These are phyloP conservation scores for Calonectria leucothoes DNA, from an alignment of 2,329 filamentous ascomycete genomes.

Conservation along the genomic window DNA sequence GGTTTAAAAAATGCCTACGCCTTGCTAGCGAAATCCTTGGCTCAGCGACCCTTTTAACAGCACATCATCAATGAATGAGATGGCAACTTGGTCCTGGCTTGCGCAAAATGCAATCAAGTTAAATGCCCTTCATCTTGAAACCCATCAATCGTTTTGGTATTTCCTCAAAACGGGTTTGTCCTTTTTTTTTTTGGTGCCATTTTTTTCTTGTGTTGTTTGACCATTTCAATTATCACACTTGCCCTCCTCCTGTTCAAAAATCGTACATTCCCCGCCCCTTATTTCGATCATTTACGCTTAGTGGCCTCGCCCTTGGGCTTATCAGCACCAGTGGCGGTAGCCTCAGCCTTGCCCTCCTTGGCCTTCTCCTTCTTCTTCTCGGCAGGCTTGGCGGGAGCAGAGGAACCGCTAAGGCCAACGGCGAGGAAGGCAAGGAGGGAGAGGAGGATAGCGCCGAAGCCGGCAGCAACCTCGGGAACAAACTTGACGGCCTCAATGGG, in stretches of 20 bases:
- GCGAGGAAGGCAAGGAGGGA: constrained; percentile 78
- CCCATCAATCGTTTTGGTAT: constrained; percentile 35
- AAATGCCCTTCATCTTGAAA: constrained; percentile 30
- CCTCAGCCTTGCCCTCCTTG: constrained; percentile 78
- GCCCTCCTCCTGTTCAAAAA: constrained; percentile 3
- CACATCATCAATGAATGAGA: background rate
- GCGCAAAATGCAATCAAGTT: constrained; percentile 28
- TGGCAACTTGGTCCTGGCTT: constrained; percentile 8
- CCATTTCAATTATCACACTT: constrained; percentile 8
- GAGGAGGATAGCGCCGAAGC: constrained; percentile 76
- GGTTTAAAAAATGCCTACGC: constrained; percentile 28
- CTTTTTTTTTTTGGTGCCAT: constrained; percentile 16
- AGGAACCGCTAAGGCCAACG: constrained; percentile 72
- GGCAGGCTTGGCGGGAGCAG: constrained; percentile 80
- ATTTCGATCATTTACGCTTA: constrained; percentile 57
- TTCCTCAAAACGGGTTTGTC: constrained; percentile 26
- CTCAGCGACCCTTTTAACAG: constrained; percentile 4
- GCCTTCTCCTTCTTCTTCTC: constrained; percentile 75
- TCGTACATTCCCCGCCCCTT: background rate
- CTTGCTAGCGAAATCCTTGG: constrained; percentile 22
- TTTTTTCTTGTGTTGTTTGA: constrained; percentile 20
- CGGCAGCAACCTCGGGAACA: constrained; percentile 91
- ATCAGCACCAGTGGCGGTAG: constrained; percentile 72
- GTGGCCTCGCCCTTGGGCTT: constrained; percentile 80
- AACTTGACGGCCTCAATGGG: constrained; percentile 87